Conservation (phyloP, 805 yeast genomes). For the Sugiyamaella floridensis region DNA sequence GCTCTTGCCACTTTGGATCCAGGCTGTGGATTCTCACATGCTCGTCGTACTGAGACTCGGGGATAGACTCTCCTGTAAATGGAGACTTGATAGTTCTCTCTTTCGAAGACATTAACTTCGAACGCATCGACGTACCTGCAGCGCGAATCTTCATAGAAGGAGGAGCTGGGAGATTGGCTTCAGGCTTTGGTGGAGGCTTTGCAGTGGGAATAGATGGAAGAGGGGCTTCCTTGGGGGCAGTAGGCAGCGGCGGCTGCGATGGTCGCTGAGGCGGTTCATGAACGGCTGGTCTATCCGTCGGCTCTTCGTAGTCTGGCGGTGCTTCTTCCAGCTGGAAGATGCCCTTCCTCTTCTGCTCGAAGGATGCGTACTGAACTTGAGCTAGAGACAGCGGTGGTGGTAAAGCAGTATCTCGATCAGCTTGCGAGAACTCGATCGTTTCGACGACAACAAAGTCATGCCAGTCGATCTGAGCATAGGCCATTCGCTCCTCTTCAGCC, state of each 20-base stretch:
- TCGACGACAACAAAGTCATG: constrained; percentile 69
- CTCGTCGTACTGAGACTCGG: constrained; percentile 56
- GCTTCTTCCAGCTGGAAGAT: constrained; percentile 36
- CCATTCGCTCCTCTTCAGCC: constrained; percentile 40
- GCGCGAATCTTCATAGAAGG: constrained; percentile 51
- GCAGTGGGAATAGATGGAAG: neutral
- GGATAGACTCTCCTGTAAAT: constrained; percentile 62
- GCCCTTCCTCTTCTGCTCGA: constrained; percentile 43
- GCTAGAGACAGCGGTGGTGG: constrained; percentile 45
- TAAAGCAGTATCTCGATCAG: constrained; percentile 41
- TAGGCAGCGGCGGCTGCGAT: neutral
- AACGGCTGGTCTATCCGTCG: constrained; percentile 1
- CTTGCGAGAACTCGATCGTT: constrained; percentile 56
- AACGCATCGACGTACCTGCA: constrained; percentile 62
- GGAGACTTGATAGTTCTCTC: constrained; percentile 60
- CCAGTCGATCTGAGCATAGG: constrained; percentile 82
- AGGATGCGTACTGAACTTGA: constrained; percentile 55
- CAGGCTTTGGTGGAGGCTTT: neutral
- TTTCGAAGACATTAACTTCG: constrained; percentile 24
- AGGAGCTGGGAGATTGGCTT: constrained; percentile 3
- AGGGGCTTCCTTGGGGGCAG: neutral
- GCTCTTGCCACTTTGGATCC: constrained; percentile 72
- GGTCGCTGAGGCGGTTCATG: constrained; percentile 5
- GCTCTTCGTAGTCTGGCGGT: constrained; percentile 34
- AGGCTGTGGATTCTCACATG: constrained; percentile 65